Evolutionary conservation across 106 monocot genomes (phyloP), one percentile per base, ranked within the genome.

Genomic region (Dioscorea dumetorum): DNA sequence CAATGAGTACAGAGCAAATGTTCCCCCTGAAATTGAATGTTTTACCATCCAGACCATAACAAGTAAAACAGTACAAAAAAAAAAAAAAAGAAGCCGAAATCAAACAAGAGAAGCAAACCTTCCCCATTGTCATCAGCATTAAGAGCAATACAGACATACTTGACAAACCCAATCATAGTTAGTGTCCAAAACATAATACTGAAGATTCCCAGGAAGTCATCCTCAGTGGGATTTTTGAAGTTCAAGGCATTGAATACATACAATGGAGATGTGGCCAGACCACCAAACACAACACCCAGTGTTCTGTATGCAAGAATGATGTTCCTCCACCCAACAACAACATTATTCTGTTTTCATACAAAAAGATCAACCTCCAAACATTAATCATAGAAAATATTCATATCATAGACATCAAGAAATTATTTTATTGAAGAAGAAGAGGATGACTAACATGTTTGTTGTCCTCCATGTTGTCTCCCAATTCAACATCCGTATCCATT

Each of bases 171-270:
- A 66, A 86, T 90, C 52, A 90, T 57, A 41, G 90, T 90, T 4
- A 90, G 78, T 24, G 90, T 90, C 90, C 90, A 90, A 63, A 90
- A 90, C 73, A 90, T 86, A 66, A 90, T 90, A 71, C 86, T 76
- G 59, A 81, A 90, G 31, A 90, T 90, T 2, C 78, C 90, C 78
- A 90, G 71, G 62, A 86, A 90, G 71, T 90, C 90, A 5, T 78
- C 76, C 71, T 90, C 80, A 1, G 51, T 76, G 0, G 90, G 90
- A 7, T 66, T 67, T 2, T 74, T 54, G 71, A 90, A 78, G 70
- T 86, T 90, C 90, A 90, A 83, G n/a, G 90, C 86, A n/a, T 83
- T 86, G 60, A 86, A 90, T 23, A 90, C 90, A 68, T 90, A 90
- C 58, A 90, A 83, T 5, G 86, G 90, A 18, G 90, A 90, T 12